Evolutionary conservation across 179 eudicot genomes (phyloP).

Genomic region (Actinidia polygama): DNA sequence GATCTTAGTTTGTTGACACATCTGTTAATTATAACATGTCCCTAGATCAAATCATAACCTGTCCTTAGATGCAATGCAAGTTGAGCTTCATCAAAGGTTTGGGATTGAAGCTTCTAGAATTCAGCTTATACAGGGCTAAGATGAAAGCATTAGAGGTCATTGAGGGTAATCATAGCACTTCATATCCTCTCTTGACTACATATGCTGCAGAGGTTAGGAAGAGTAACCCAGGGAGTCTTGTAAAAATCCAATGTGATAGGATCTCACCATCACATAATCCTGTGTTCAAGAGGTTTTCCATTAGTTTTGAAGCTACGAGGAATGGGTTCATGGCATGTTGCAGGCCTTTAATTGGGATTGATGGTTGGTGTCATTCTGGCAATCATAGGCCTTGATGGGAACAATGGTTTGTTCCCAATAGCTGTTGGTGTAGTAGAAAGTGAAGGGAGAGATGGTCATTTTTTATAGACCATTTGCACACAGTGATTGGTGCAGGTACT

Average conservation of each 20-base stretch:
- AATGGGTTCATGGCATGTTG: background rate
- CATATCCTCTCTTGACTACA: background rate
- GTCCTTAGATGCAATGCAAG: background rate
- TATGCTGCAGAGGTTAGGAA: background rate
- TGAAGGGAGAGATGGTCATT: background rate
- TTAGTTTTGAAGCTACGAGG: background rate
- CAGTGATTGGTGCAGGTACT: background rate
- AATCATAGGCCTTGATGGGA: background rate
- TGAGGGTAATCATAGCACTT: background rate
- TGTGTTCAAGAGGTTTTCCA: background rate
- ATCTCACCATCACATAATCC: background rate
- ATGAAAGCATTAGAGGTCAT: background rate
- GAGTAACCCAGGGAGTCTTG: background rate
- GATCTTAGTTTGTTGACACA: too few species aligned
- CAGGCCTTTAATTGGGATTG: background rate
- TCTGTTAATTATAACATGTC: too few species aligned
- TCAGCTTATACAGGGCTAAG: background rate
- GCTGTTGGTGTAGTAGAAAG: background rate
- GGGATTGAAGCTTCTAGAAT: background rate
- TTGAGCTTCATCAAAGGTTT: background rate
- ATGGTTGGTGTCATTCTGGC: background rate
- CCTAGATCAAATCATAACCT: too few species aligned
- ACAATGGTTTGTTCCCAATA: background rate
- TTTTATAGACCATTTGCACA: background rate
- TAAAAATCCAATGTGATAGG: background rate